These are phyloP conservation scores for Nicotiana sylvestris DNA, from an alignment of 257 asterid species.

Conservation along the genomic window DNA sequence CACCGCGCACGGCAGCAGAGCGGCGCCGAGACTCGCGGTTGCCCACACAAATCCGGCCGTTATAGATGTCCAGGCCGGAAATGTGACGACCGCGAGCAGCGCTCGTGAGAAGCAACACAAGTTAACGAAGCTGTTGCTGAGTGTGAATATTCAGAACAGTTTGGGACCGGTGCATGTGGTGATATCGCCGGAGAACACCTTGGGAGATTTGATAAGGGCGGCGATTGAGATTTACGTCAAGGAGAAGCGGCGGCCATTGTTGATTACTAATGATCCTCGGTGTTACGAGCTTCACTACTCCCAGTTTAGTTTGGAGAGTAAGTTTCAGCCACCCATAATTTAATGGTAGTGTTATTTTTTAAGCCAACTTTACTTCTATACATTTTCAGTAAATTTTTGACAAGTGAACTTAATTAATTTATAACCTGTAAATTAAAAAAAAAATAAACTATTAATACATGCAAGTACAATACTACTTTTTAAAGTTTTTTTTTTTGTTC, in stretches of 20 bases:
- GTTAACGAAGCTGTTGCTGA: constrained; percentile 43
- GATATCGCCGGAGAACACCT: constrained; percentile 56
- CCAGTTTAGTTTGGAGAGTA: constrained; percentile 48
- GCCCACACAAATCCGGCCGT: not conserved
- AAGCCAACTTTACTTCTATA: not conserved
- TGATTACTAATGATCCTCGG: constrained; percentile 27
- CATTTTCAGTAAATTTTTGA: no score
- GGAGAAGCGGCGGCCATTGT: constrained; percentile 61
- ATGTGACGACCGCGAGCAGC: not conserved
- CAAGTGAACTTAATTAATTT: no score
- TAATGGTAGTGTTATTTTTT: not conserved
- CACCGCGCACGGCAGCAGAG: not conserved
- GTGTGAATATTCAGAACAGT: constrained; percentile 46
- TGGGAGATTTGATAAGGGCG: constrained; percentile 38
- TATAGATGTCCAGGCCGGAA: not conserved
- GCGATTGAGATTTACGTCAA: constrained; percentile 42
- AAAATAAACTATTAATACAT: no score
- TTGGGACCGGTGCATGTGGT: constrained; percentile 56
- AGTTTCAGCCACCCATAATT: not conserved
- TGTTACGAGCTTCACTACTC: constrained; percentile 54
- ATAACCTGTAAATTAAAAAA: no score
- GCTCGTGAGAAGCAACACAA: constrained; percentile 19
- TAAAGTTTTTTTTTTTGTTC: no score
- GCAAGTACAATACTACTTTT: no score
- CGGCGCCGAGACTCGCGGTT: not conserved